phyloP scores from a whole-genome alignment of 1,284 basidiomycete genomes.

The Sanghuangporus sanghuang region DNA sequence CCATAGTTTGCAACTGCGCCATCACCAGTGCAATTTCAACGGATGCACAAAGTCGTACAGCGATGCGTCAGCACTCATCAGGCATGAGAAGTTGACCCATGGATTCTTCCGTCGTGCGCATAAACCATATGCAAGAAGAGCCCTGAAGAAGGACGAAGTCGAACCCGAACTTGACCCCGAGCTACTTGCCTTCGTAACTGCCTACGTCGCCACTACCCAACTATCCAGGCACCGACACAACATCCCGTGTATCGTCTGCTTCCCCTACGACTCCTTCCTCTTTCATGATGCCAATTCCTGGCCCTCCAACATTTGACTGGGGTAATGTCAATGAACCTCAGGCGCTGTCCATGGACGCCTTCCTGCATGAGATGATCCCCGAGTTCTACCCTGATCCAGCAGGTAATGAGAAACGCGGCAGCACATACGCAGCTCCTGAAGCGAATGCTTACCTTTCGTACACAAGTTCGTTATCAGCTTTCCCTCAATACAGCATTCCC shows the following conservation, averaged over 20 bases:
- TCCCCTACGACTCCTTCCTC: not conserved
- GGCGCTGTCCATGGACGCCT: not conserved
- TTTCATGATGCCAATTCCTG: not conserved
- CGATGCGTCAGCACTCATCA: constrained; percentile 1
- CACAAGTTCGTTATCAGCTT: too few species aligned
- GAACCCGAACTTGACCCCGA: not conserved
- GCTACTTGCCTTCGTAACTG: not conserved
- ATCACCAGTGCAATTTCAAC: not conserved
- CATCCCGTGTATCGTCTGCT: not conserved
- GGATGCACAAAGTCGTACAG: not conserved
- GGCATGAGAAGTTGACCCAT: constrained; percentile 9
- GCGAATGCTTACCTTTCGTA: too few species aligned
- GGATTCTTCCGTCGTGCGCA: not conserved
- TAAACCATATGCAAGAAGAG: not conserved
- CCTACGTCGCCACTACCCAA: not conserved
- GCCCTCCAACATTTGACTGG: not conserved
- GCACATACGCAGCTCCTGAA: too few species aligned
- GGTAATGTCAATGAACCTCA: not conserved
- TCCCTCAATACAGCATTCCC: too few species aligned
- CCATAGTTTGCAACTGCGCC: not conserved
- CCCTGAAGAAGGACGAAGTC: not conserved
- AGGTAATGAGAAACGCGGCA: not conserved
- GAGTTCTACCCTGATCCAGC: not conserved
- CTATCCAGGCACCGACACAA: not conserved
- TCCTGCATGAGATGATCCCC: not conserved